These are phyloP conservation scores for Claviceps purpurea DNA, from an alignment of 2,329 filamentous ascomycete genomes.

Conservation along the genomic window DNA sequence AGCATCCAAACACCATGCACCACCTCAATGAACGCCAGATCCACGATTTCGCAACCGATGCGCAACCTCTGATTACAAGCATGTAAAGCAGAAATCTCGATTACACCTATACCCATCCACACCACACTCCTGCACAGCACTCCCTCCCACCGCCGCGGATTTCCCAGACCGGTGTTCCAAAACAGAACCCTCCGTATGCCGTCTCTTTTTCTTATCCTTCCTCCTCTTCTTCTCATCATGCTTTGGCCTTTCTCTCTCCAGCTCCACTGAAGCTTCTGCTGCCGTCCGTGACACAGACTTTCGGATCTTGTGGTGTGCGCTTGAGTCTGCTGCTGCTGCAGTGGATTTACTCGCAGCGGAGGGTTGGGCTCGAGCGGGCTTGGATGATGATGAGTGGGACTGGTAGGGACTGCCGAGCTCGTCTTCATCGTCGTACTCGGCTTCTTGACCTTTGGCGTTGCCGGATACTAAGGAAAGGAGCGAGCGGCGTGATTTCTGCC, in stretches of 20 bases:
- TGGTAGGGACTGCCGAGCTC: neutral
- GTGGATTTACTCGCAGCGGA: conserved; percentile 8
- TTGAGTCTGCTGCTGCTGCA: conserved; percentile 3
- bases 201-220: conserved; percentile 3
- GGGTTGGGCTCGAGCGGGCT: conserved; percentile 2
- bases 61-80: conserved; percentile 18
- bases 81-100: conserved; percentile 47
- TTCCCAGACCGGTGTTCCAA: conserved; percentile 16
- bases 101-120: conserved; percentile 41
- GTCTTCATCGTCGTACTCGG: conserved; percentile 2
- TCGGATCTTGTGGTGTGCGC: conserved; percentile 12
- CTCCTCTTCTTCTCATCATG: conserved; percentile 3
- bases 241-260: conserved; percentile 11
- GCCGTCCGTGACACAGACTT: conserved; percentile 17
- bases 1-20: too few species aligned
- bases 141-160: conserved; percentile 32
- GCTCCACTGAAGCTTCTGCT: conserved; percentile 15
- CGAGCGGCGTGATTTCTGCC: conserved; percentile 1
- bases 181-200: conserved; percentile 3
- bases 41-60: neutral
- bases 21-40: too few species aligned
- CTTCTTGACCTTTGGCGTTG: neutral
- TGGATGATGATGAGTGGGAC: conserved; percentile 9
- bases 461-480: conserved; percentile 1
- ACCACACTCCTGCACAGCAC: conserved; percentile 34